Evolutionary conservation across 2,329 filamentous ascomycete species (phyloP), one percentile per base, ranked within the genome.

Genomic region (Talaromyces sp.): DNA sequence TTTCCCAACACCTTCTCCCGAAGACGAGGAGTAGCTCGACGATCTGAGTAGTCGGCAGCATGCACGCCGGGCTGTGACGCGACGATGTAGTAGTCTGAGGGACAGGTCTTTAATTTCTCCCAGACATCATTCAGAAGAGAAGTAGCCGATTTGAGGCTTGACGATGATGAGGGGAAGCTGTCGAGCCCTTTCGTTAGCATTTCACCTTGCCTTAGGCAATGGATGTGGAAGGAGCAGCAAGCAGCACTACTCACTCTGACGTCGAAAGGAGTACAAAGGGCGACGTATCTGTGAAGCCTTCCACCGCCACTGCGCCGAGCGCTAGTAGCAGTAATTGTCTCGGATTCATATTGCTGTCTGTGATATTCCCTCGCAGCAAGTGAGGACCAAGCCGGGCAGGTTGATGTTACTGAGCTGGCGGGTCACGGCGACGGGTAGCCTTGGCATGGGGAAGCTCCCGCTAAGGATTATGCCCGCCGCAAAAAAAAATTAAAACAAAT

Each of bases 231-330:
- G 29, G 32, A 31, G n/a, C 51, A 21, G 29, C 3, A 64, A 21
- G 29, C 3, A 64, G n/a, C 3, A 29, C 88, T 70, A 29, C 88
- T 70, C 87, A 96, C 93, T 87, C 81, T 64, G 89, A 84, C 52
- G 89, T 93, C 32, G 93, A 97, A 74, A 96, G 88, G 66, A 97
- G 79, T 72, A 96, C 84, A 76, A 96, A 95, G 19, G 95, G 93
- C 58, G 91, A 93, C 2, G 93, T 91, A 76, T 96, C 89, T 64
- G 85, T 86, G 74, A 96, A 95, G 27, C 91, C 93, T 63, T 86
- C 79, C 51, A 82, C 86, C 26, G 82, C 81, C 62, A 84, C 81
- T 66, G 84, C 81, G 68, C 85, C 75, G 61, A 83, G 74, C 69
- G 80, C 78, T 59, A 83, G 70, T 62, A 80, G 75, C 68, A 77